A percentile compares a stretch with the other conserved stretches of the same genome.
These are phyloP conservation scores for Sphaerulina vaccinii DNA, from an alignment of 2,329 filamentous ascomycete species.

Conservation along the genomic window DNA sequence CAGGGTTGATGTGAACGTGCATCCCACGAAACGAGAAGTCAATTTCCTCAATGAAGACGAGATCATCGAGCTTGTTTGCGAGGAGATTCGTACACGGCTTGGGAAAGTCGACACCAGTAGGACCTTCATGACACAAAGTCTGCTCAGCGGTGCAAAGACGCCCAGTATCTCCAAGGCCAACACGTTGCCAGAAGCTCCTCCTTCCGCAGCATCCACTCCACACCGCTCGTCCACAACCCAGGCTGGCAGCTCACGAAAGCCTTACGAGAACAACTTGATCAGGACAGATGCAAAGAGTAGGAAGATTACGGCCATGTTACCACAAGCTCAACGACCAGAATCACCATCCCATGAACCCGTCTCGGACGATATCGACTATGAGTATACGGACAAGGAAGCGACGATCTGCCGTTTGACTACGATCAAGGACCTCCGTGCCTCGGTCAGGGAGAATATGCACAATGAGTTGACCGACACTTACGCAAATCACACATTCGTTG, in stretches of 20 bases:
- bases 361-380: conserved; percentile 64
- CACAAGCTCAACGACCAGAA: conserved; percentile 49
- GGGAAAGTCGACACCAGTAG: conserved; percentile 89
- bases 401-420: conserved; percentile 75
- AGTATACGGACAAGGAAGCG: conserved; percentile 66
- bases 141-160: conserved; percentile 65
- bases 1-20: conserved; percentile 93
- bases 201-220: conserved; percentile 34
- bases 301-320: conserved; percentile 96
- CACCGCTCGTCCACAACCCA: conserved; percentile 36
- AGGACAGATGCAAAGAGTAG: conserved; percentile 83
- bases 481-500: conserved; percentile 86
- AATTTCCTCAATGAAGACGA: conserved; percentile 98
- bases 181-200: conserved; percentile 35
- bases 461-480: conserved; percentile 83
- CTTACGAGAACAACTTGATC: conserved; percentile 83
- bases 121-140: conserved; percentile 89
- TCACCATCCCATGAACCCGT: conserved; percentile 35
- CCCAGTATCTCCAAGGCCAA: conserved; percentile 47
- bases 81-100: conserved; percentile 72
- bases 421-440: conserved; percentile 76
- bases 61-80: conserved; percentile 82
- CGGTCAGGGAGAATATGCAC: conserved; percentile 79
- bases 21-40: conserved; percentile 94
- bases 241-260: conserved; percentile 46